Evolutionary conservation across 441 rosid genomes (phyloP).

Genomic region (Bocquillonia castaneifolia): DNA sequence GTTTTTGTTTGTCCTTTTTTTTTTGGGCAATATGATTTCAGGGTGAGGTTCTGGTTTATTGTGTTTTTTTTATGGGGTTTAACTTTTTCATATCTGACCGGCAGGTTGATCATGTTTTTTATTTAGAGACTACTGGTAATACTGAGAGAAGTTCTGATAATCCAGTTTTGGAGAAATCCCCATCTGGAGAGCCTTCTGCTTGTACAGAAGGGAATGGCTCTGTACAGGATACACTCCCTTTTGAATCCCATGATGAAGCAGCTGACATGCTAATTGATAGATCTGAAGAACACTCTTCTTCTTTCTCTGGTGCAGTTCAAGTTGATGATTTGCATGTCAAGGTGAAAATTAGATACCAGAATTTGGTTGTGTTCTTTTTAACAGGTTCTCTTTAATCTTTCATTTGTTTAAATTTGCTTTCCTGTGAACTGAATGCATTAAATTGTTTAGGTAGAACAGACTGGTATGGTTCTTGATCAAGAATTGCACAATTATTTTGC

Average conservation of each 20-base stretch:
- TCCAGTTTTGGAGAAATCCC: constrained; percentile 25
- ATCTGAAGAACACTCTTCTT: constrained; percentile 26
- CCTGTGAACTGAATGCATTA: constrained; percentile 5
- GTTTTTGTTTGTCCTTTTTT: no score
- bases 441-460: constrained; percentile 31
- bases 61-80: constrained; percentile 16
- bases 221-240: constrained; percentile 24
- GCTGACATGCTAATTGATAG: constrained; percentile 32
- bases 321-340: constrained; percentile 28
- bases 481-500: constrained; percentile 25
- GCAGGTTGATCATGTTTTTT: constrained; percentile 69
- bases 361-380: constrained; percentile 7
- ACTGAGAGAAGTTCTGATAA: constrained; percentile 31
- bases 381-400: not conserved
- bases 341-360: constrained; percentile 22
- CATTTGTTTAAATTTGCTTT: constrained; percentile 19
- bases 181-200: constrained; percentile 24
- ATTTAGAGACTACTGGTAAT: constrained; percentile 37
- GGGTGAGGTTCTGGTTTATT: not conserved
- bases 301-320: constrained; percentile 23
- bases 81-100: constrained; percentile 25
- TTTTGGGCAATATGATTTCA: not conserved
- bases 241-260: constrained; percentile 28
- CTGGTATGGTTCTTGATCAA: constrained; percentile 27
- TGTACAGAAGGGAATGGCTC: constrained; percentile 16